A percentile compares a stretch with the other conserved stretches of the same genome.
Conservation (phyloP, 2,329 filamentous ascomycete genomes). For the Corniculantispora saksenae region DNA sequence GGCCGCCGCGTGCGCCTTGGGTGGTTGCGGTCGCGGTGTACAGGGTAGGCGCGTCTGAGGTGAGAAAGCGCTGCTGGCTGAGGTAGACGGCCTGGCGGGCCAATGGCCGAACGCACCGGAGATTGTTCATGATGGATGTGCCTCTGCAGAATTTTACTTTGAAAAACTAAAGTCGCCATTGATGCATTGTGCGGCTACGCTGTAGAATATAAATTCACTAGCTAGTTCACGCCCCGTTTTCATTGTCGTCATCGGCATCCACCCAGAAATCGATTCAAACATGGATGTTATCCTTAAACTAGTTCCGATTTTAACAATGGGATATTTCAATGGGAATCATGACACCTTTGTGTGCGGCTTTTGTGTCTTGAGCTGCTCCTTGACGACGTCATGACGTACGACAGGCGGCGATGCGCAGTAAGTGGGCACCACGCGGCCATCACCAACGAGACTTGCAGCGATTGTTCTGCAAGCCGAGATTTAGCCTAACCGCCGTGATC, state of each 20-base stretch:
- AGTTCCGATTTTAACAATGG: background rate
- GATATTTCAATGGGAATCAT: background rate
- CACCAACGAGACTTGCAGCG: background rate
- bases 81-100: background rate
- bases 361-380: background rate
- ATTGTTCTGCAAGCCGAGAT: background rate
- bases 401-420: background rate
- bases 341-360: background rate
- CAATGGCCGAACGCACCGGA: background rate
- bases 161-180: too few species aligned
- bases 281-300: background rate
- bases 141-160: background rate
- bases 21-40: conserved; percentile 9
- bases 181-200: too few species aligned
- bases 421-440: background rate
- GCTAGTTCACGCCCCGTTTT: too few species aligned
- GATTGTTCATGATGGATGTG: background rate
- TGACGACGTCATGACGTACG: background rate
- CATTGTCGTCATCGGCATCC: conserved; percentile 1
- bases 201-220: background rate
- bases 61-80: background rate
- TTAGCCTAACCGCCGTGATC: background rate
- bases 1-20: conserved; percentile 6
- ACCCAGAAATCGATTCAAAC: background rate
- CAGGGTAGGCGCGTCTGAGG: conserved; percentile 9